Evolutionary conservation across 2,329 filamentous ascomycete species (phyloP).

Genomic region (Leptoxyphium fumago): DNA sequence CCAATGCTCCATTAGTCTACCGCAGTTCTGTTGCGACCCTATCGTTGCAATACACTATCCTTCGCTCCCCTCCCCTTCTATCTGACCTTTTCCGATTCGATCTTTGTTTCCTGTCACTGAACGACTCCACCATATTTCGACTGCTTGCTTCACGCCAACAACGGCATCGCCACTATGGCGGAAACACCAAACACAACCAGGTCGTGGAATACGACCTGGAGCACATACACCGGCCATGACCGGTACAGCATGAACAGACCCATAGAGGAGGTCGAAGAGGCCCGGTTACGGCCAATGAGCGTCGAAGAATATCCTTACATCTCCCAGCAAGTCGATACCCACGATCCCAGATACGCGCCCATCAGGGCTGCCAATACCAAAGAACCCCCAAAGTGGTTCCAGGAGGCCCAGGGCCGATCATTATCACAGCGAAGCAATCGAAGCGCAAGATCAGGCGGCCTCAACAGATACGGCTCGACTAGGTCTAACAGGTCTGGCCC

Average conservation of each 20-base stretch:
- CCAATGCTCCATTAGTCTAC: too few relatives aligned
- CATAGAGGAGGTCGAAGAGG: constrained; percentile 17
- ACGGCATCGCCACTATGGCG: constrained; percentile 10
- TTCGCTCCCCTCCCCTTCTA: too few relatives aligned
- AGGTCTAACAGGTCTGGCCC: constrained; percentile 14
- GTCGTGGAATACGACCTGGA: constrained; percentile 18
- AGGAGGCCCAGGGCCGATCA: constrained; percentile 14
- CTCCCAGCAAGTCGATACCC: constrained; percentile 10
- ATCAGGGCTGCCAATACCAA: constrained; percentile 12
- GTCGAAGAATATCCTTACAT: constrained; percentile 20
- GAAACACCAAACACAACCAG: constrained; percentile 19
- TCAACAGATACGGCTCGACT: constrained; percentile 4
- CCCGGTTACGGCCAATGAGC: constrained; percentile 12
- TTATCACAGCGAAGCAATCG: constrained; percentile 5
- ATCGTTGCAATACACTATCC: too few relatives aligned
- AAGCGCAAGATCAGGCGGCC: constrained; percentile 3
- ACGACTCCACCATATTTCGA: background rate
- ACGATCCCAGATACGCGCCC: constrained; percentile 5
- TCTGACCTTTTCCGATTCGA: too few relatives aligned
- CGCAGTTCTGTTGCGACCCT: too few relatives aligned
- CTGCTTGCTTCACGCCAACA: background rate
- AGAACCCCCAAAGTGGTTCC: constrained; percentile 18
- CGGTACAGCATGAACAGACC: constrained; percentile 8
- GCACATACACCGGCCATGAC: constrained; percentile 15
- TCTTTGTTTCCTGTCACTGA: background rate